Evolutionary conservation across 306 rosid species (phyloP).

Genomic region (Glycine latifolia): DNA sequence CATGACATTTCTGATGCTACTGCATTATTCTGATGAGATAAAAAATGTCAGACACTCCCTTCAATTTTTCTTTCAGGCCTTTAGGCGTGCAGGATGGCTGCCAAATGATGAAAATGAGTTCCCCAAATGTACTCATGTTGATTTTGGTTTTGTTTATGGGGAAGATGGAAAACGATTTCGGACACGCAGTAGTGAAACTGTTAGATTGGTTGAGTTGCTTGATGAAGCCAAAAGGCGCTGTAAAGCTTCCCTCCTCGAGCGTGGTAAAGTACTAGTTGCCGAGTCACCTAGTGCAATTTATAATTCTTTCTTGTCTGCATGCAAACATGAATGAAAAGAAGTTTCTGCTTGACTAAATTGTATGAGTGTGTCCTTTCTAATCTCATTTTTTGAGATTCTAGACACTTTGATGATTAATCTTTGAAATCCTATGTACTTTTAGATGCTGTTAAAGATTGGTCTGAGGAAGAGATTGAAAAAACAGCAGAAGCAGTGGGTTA

Average conservation of each 20-base stretch:
- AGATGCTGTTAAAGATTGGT: slow-evolving; percentile 71
- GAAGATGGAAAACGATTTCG: slow-evolving; percentile 92
- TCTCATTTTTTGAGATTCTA: not conserved
- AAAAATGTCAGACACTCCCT: slow-evolving; percentile 15
- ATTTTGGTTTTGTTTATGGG: slow-evolving; percentile 94
- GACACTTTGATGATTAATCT: slow-evolving; percentile 17
- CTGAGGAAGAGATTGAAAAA: slow-evolving; percentile 74
- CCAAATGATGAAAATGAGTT: slow-evolving; percentile 59
- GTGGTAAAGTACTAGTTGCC: slow-evolving; percentile 64
- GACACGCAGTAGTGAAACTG: slow-evolving; percentile 78
- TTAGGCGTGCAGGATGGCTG: slow-evolving; percentile 86
- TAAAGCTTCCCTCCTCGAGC: slow-evolving; percentile 70
- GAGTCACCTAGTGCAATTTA: not conserved
- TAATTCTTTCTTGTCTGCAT: slow-evolving; percentile 18
- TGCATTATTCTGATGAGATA: slow-evolving; percentile 2
- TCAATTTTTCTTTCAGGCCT: slow-evolving; percentile 67
- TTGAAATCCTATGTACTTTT: slow-evolving; percentile 29
- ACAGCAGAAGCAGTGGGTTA: slow-evolving; percentile 84
- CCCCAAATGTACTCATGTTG: slow-evolving; percentile 81
- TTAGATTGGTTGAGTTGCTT: slow-evolving; percentile 83
- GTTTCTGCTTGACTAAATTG: slow-evolving; percentile 20
- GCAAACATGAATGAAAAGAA: slow-evolving; percentile 27
- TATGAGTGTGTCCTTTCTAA: not conserved
- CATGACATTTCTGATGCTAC: not conserved
- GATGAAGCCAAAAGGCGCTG: slow-evolving; percentile 95